Base-by-base conservation (phyloP, 257 asterid species). In the Perilla frutescens region DNA sequence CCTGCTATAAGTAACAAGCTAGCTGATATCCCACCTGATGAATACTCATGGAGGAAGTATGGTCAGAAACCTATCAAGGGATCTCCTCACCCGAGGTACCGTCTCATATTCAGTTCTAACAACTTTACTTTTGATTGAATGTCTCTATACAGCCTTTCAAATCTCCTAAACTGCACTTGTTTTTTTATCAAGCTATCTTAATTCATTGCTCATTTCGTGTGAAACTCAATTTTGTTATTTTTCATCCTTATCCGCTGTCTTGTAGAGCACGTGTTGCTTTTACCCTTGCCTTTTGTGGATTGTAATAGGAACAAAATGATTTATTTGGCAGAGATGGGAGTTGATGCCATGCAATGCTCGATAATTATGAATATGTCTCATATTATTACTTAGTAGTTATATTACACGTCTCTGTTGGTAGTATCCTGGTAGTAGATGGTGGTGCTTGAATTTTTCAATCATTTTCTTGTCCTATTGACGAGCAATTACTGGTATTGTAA, bases 51-150 rank as follows among this genome's bases (percentile, higher is more conserved):
- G 96, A 85, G 96, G 79, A 89, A 89, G 80, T 89, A 89, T 58
- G 96, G 96, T 61, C 96, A 89, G 83, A 89, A 89, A 61, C 96
- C 96, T 11, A 89, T 89, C 79, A 89, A 87, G 73, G 96, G 96
- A 37, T 89, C 96, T 74, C 96, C 96, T 60, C 90, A 89, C 59
- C 96, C 96, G 7, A 80, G 96, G 96, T 89, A 78, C 66, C 6
- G 14, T 44, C 32, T 78, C 43, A 3, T 48, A 3, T 12, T 50
- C 61, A 15, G 20, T 55, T 58, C 2, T 0, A 26, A 31, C 6
- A 43, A 4, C 44, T 62, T 71, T 45, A 12, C 15, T 31, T 62
- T 39, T 6, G 34, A 43, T 37, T 47, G 40, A 61, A 31, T 60
- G 40, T 47, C 37, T 29, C 34, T 2, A 11, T 62, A 26, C 5